Base-by-base conservation (phyloP, 768 basidiomycete genomes). In the Crepidotus variabilis region DNA sequence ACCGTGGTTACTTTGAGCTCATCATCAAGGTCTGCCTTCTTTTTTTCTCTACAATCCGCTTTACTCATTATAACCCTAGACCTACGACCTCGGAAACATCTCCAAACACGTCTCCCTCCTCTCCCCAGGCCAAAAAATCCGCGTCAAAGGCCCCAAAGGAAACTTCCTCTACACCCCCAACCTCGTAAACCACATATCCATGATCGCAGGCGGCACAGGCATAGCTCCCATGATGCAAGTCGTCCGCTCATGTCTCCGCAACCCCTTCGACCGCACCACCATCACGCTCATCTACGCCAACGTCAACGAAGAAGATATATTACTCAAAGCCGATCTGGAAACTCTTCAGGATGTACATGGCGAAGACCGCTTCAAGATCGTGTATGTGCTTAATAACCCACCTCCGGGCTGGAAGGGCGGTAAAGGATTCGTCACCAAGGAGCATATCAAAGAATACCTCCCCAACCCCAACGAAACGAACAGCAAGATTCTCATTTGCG, bases 201-300 rank as follows among this genome's bases (percentile, higher is more conserved):
- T 99, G 95, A 97, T 99, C 65, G 94, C 95, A 14, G 97, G 97
- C 49, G 97, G 97, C 35, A 98, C 97, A 2, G 97, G 97, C 55
- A 96, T 99, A 71, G 96, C 97, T 0, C 97, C 97, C 66, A 98
- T 98, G 96, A 87, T 97, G 65, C 96, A 99, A 70, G 92, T 99
- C 78, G 89, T 98, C 73, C 88, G 90, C 59, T 91, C 95, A n/a
- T 84, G 87, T 11, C 82, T 98, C 69, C 88, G 90, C 72, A 93
- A 94, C 71, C 86, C 92, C n/a, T 69, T 74, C 46, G 97, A 99
- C 80, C 76, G 68, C 59, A 98, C 96, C 39, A 83, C 79, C 62
- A 72, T 98, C 66, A 83, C 80, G 61, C 84, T 99, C 67, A 92
- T 99, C 68, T 98, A 98, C 73, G 97, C 97, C 63, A 99, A 99